Conservation (phyloP, 1,284 basidiomycete species). For the Caloboletus firmus region DNA sequence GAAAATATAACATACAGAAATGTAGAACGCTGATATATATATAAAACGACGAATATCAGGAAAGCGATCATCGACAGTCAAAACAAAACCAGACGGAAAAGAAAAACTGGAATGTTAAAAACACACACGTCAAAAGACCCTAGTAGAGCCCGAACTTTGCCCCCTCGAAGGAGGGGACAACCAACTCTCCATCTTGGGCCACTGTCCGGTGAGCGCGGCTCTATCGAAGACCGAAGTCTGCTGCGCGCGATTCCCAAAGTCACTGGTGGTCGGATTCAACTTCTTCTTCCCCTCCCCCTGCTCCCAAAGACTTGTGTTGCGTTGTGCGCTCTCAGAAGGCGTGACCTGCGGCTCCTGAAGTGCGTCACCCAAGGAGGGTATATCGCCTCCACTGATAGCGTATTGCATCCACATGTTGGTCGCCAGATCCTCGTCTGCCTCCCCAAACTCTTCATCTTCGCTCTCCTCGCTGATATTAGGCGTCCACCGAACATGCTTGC, state of each 20-base stretch:
- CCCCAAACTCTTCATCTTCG: conserved; percentile 27
- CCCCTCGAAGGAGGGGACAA: conserved; percentile 30
- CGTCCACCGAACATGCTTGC: conserved; percentile 39
- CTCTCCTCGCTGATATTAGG: conserved; percentile 25
- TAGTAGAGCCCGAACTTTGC: conserved; percentile 32
- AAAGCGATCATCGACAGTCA: conserved; percentile 14
- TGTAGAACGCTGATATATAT: conserved; percentile 11
- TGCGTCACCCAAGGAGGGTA: conserved; percentile 12
- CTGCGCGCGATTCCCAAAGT: conserved; percentile 28
- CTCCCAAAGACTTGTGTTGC: conserved; percentile 21
- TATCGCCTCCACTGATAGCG: conserved; percentile 29
- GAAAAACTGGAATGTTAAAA: not conserved
- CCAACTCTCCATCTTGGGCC: conserved; percentile 39
- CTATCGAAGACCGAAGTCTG: conserved; percentile 29
- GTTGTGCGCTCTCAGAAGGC: conserved; percentile 9
- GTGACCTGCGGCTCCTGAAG: conserved; percentile 2
- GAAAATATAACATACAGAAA: conserved; percentile 28
- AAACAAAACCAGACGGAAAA: conserved; percentile 1
- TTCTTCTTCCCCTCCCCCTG: conserved; percentile 25
- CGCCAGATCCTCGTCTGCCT: conserved; percentile 17
- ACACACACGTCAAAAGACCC: conserved; percentile 29
- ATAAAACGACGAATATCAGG: conserved; percentile 8
- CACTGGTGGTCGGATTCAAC: conserved; percentile 12
- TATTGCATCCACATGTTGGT: conserved; percentile 32
- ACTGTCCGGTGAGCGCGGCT: conserved; percentile 30